phyloP scores from a whole-genome alignment of 2,329 filamentous ascomycete species.

The Apiospora saccharicola region DNA sequence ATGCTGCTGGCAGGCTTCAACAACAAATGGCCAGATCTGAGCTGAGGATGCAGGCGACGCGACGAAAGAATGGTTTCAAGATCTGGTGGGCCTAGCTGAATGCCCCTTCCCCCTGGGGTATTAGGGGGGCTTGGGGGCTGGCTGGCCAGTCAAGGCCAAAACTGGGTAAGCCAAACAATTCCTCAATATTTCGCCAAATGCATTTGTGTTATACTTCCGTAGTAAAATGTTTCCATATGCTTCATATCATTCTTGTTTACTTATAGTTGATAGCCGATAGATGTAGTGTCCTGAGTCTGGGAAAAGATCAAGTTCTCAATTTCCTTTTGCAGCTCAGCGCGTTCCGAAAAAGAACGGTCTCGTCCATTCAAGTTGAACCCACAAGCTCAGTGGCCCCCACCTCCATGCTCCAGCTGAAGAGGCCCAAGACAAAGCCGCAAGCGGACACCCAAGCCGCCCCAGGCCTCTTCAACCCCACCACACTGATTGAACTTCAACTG shows the following conservation, averaged over 20 bases:
- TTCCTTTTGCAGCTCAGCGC: not conserved
- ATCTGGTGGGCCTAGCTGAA: not conserved
- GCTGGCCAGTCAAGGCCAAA: not conserved
- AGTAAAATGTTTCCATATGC: too few relatives aligned
- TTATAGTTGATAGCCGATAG: too few relatives aligned
- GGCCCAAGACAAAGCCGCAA: not conserved
- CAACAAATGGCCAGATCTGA: not conserved
- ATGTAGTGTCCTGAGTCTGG: too few relatives aligned
- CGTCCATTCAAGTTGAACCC: too few relatives aligned
- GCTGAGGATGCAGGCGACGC: not conserved
- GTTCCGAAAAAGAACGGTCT: not conserved
- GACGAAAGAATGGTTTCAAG: constrained; percentile 9
- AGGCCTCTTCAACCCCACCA: not conserved
- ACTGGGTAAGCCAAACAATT: not conserved
- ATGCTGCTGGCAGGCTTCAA: not conserved
- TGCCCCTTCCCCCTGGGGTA: not conserved
- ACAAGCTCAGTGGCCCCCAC: not conserved
- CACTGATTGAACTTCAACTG: not conserved
- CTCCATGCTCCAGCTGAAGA: not conserved
- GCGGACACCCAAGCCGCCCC: not conserved
- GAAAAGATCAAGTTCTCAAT: not conserved
- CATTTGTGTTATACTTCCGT: not conserved
- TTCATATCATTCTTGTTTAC: too few relatives aligned
- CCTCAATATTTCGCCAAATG: not conserved
- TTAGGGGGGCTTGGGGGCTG: not conserved